Conservation (phyloP, 2,329 filamentous ascomycete species). For the Ceratocystis diversiconidia region DNA sequence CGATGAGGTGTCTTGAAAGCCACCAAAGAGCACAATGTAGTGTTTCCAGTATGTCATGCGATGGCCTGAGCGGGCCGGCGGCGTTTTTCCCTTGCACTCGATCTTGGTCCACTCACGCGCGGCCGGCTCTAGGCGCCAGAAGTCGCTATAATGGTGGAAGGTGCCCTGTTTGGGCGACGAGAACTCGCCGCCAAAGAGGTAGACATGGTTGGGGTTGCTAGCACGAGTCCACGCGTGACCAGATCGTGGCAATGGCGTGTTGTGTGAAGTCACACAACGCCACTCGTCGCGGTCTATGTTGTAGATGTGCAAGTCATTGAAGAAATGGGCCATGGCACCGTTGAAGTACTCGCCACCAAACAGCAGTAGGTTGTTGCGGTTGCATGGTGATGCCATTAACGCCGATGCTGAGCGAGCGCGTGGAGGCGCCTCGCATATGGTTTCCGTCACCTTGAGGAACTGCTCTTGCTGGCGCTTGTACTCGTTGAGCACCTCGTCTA, state of each 20-base stretch:
- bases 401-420: constrained; percentile 66
- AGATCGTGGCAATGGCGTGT: constrained; percentile 76
- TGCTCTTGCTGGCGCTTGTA: constrained; percentile 87
- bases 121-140: constrained; percentile 79
- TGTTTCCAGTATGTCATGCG: constrained; percentile 96
- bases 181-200: constrained; percentile 93
- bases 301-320: constrained; percentile 53
- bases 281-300: constrained; percentile 78
- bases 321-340: constrained; percentile 65
- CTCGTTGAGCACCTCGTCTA: constrained; percentile 84
- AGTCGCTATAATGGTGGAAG: constrained; percentile 98
- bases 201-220: constrained; percentile 70
- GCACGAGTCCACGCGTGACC: constrained; percentile 92
- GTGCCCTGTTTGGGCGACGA: constrained; percentile 93
- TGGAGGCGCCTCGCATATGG: constrained; percentile 54
- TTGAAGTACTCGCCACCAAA: constrained; percentile 97
- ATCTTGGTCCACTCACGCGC: constrained; percentile 83
- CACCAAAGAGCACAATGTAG: constrained; percentile 88
- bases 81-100: constrained; percentile 63
- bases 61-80: constrained; percentile 78
- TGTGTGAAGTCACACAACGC: constrained; percentile 79
- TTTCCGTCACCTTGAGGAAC: constrained; percentile 86
- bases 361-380: constrained; percentile 74
- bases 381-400: constrained; percentile 70
- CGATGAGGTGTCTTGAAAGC: constrained; percentile 92